phyloP scores from a whole-genome alignment of 306 rosid genomes.

The Inga leiocalycina region DNA sequence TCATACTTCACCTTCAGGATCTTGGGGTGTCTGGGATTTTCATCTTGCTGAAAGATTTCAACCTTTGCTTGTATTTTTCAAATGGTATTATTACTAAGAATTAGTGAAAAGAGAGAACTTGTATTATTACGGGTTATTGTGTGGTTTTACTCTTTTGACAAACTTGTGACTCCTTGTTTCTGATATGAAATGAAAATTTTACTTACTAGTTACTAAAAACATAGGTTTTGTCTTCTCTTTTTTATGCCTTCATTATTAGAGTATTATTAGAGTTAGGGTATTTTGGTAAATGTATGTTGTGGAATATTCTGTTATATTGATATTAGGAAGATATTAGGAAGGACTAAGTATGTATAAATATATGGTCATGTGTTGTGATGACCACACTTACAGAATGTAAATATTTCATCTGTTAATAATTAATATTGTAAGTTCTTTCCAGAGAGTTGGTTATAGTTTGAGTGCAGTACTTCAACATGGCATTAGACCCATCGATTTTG shows the following conservation, averaged over 20 bases:
- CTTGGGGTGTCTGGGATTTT: background rate
- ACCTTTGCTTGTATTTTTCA: background rate
- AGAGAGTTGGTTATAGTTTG: too few relatives aligned
- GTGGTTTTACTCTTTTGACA: background rate
- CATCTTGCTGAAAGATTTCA: conserved; percentile 11
- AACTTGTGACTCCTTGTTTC: background rate
- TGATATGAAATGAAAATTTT: background rate
- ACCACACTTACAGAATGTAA: too few relatives aligned
- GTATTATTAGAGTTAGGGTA: too few relatives aligned
- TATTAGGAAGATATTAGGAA: too few relatives aligned
- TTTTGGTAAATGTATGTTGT: too few relatives aligned
- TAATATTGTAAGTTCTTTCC: too few relatives aligned
- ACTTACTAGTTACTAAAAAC: background rate
- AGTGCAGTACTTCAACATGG: too few relatives aligned
- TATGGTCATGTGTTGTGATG: too few relatives aligned
- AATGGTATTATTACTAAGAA: background rate
- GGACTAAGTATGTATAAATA: too few relatives aligned
- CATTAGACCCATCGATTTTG: too few relatives aligned
- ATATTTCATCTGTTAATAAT: too few relatives aligned
- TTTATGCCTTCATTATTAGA: background rate
- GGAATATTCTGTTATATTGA: too few relatives aligned
- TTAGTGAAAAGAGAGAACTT: conserved; percentile 19
- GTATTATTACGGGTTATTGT: conserved; percentile 32
- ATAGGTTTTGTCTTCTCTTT: background rate
- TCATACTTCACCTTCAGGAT: background rate